These are phyloP conservation scores for Chrysosporium keratinophilum DNA, from an alignment of 2,329 filamentous ascomycete genomes.

Conservation along the genomic window DNA sequence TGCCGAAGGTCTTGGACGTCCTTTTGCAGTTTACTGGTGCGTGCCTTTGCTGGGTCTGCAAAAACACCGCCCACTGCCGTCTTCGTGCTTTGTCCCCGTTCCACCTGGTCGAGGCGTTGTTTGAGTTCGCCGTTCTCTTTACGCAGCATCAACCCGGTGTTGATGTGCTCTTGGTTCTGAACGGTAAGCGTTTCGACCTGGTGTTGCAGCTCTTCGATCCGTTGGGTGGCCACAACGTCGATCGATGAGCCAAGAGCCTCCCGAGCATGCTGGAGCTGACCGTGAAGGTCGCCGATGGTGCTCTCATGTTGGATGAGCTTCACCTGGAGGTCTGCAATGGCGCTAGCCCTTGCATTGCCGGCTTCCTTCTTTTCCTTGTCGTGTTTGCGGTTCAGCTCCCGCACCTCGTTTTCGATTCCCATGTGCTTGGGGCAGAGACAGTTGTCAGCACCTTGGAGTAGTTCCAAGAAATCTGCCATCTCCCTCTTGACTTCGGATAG, in stretches of 20 bases:
- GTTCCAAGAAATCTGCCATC: too few species aligned
- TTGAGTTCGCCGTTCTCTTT: slow-evolving; percentile 8
- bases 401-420: slow-evolving; percentile 1
- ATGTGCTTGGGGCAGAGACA: background rate
- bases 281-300: slow-evolving; percentile 3
- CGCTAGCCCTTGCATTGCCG: slow-evolving; percentile 1
- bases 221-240: background rate
- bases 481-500: background rate
- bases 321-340: background rate
- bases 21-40: slow-evolving; percentile 2
- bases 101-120: slow-evolving; percentile 6
- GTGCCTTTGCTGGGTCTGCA: slow-evolving; percentile 6
- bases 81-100: slow-evolving; percentile 5
- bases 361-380: background rate
- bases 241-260: background rate
- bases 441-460: background rate
- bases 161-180: slow-evolving; percentile 61
- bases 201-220: slow-evolving; percentile 7
- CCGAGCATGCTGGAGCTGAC: background rate
- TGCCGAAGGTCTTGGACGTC: slow-evolving; percentile 7
- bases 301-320: background rate
- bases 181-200: slow-evolving; percentile 39
- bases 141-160: slow-evolving; percentile 35
- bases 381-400: background rate
- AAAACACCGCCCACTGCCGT: slow-evolving; percentile 5